These are phyloP conservation scores for Aspergillus kassunensis DNA, from an alignment of 495 filamentous ascomycete species.

Conservation along the genomic window DNA sequence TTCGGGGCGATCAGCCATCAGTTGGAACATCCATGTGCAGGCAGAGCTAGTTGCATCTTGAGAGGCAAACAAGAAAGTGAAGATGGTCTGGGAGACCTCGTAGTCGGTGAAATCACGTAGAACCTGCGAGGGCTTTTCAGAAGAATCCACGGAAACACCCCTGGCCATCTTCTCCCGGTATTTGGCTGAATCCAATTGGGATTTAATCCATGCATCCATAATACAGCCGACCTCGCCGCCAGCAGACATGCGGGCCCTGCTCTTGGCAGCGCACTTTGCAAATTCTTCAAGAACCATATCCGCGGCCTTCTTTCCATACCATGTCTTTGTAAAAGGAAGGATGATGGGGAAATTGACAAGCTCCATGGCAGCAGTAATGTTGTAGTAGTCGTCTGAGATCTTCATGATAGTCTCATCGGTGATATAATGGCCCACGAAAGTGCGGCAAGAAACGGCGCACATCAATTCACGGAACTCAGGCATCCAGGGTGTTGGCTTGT, in stretches of 20 bases:
- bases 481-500: constrained; percentile 84
- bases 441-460: constrained; percentile 90
- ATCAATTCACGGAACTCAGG: constrained; percentile 89
- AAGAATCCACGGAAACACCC: constrained; percentile 60
- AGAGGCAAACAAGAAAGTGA: constrained; percentile 97
- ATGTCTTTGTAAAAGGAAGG: constrained; percentile 90
- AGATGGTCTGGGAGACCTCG: constrained; percentile 91
- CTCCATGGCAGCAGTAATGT: constrained; percentile 92
- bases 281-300: constrained; percentile 91
- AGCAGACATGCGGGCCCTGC: constrained; percentile 85
- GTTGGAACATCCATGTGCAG: constrained; percentile 91
- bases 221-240: constrained; percentile 87
- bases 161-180: constrained; percentile 71
- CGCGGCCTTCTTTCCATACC: constrained; percentile 95
- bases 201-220: constrained; percentile 88
- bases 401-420: constrained; percentile 84
- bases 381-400: constrained; percentile 94
- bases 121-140: constrained; percentile 75
- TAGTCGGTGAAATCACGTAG: constrained; percentile 85
- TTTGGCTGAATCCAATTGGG: constrained; percentile 74
- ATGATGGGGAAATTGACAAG: constrained; percentile 99
- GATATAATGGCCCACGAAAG: constrained; percentile 96
- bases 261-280: constrained; percentile 85
- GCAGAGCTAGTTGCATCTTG: constrained; percentile 96
- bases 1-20: constrained; percentile 90